Evolutionary conservation across 2,329 filamentous ascomycete species (phyloP).

Genomic region (Didymella pinodella): DNA sequence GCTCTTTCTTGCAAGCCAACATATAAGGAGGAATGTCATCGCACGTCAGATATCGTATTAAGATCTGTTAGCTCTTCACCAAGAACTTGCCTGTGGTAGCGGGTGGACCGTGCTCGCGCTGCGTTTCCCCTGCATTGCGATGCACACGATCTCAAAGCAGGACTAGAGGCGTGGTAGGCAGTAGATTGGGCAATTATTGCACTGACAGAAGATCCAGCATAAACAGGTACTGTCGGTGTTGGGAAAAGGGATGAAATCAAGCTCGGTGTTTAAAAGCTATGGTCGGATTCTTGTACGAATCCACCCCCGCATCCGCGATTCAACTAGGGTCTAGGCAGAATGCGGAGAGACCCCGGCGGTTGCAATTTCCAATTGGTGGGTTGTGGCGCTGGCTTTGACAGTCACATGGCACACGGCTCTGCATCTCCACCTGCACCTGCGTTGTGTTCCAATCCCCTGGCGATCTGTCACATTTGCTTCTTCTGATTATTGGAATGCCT

Average conservation of each 20-base stretch:
- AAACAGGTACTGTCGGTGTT: background rate
- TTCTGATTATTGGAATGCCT: slow-evolving; percentile 13
- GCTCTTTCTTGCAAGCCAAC: background rate
- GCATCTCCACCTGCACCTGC: slow-evolving; percentile 20
- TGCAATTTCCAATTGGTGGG: slow-evolving; percentile 21
- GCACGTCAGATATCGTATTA: background rate
- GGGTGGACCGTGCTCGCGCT: background rate
- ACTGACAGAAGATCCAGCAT: background rate
- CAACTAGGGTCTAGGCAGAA: slow-evolving; percentile 5
- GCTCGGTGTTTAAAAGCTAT: background rate
- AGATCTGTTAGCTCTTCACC: slow-evolving; percentile 2
- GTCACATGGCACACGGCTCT: slow-evolving; percentile 20
- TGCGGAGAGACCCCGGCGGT: slow-evolving; percentile 17
- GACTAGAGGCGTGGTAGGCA: background rate
- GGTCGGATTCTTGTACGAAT: slow-evolving; percentile 8
- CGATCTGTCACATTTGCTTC: slow-evolving; percentile 19
- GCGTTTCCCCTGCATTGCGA: background rate
- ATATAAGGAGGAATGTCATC: slow-evolving; percentile 8
- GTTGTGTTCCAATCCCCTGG: slow-evolving; percentile 15
- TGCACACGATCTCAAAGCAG: background rate
- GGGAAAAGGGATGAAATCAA: background rate
- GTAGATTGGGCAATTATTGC: background rate
- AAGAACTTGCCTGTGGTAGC: background rate
- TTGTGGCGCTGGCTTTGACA: slow-evolving; percentile 21
- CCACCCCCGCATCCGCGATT: slow-evolving; percentile 11